These are phyloP conservation scores for Colletotrichum musicola DNA, from an alignment of 2,329 filamentous ascomycete species.

Conservation along the genomic window DNA sequence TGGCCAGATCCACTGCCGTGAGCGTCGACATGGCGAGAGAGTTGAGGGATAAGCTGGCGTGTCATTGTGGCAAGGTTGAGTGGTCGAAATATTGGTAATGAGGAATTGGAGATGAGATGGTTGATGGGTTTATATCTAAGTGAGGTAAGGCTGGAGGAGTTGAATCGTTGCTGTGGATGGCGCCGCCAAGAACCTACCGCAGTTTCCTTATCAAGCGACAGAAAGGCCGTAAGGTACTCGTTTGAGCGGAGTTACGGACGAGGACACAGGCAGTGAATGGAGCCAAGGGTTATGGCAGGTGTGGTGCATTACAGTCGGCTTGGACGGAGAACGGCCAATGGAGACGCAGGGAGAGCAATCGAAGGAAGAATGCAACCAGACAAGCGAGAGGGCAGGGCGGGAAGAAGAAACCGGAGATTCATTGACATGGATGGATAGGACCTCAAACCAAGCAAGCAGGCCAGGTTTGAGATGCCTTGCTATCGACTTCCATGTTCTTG, in stretches of 20 bases:
- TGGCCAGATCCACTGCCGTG: slow-evolving; percentile 30
- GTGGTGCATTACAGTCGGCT: background rate
- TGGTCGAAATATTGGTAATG: background rate
- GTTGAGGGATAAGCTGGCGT: slow-evolving; percentile 33
- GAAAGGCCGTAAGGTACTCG: background rate
- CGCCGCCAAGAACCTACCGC: slow-evolving; percentile 6
- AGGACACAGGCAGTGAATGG: slow-evolving; percentile 3
- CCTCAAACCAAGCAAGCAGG: background rate
- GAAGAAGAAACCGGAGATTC: slow-evolving; percentile 19
- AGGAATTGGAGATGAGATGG: slow-evolving; percentile 6
- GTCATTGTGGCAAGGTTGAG: slow-evolving; percentile 30
- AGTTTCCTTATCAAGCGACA: slow-evolving; percentile 9
- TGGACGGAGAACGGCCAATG: slow-evolving; percentile 25
- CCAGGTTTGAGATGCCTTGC: background rate
- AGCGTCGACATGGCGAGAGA: slow-evolving; percentile 39
- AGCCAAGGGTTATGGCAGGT: slow-evolving; percentile 10
- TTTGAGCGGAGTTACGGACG: slow-evolving; percentile 28
- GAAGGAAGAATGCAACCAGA: slow-evolving; percentile 20
- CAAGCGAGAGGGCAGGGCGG: background rate
- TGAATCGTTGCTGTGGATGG: slow-evolving; percentile 9
- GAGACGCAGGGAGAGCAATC: background rate
- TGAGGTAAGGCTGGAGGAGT: background rate
- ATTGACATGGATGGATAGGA: slow-evolving; percentile 12
- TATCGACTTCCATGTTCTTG: background rate
- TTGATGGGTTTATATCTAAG: slow-evolving; percentile 30